Evolutionary conservation across 2,329 filamentous ascomycete species (phyloP), one percentile per base, ranked within the genome.

Genomic region (Talaromyces pinophilus): DNA sequence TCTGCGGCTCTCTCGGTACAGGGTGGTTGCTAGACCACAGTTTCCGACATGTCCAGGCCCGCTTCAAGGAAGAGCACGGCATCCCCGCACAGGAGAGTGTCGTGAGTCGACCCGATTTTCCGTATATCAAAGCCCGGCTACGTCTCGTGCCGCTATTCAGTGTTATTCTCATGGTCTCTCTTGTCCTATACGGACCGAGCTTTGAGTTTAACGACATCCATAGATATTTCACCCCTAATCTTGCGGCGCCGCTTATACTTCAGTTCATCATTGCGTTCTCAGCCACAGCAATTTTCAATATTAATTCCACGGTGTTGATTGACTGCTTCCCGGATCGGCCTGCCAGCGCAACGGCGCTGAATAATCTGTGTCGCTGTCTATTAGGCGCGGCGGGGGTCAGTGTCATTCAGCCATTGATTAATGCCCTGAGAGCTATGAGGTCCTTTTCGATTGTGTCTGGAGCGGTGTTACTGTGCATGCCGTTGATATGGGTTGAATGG

Each of bases 1-100:
- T 75, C 25, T 63, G 67, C 42, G 63, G 63, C 11, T 65, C 63
- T 17, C 44, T 65, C 48, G n/a, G 33, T n/a, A 65, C 63, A 3
- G 63, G 63, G 0, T 42, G 48, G 46, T 6, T 65, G 1, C 33
- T 65, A 40, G 63, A 65, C 22, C 63, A 54, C 22, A 65, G 48
- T 10, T 65, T 65, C 25, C 30, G 42, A 28, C 57, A 52, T 6
- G 17, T 35, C 17, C 50, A 57, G 22, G 30, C 38, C 0, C 62
- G 54, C 10, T 64, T 57, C 52, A 54, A 55, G 19, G 35, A 42
- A 17, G 4, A 64, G 54, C 35, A 64, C 48, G 35, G 44, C n/a
- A 64, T 64, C 10, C 62, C 57, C 15, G 44, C 35, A 5, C 28
- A 61, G 17, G 57, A 48, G 40, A 61, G 44, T 5, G 57, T 61